Conservation (phyloP, 2,329 filamentous ascomycete genomes). For the Sphaerulina vaccinii region DNA sequence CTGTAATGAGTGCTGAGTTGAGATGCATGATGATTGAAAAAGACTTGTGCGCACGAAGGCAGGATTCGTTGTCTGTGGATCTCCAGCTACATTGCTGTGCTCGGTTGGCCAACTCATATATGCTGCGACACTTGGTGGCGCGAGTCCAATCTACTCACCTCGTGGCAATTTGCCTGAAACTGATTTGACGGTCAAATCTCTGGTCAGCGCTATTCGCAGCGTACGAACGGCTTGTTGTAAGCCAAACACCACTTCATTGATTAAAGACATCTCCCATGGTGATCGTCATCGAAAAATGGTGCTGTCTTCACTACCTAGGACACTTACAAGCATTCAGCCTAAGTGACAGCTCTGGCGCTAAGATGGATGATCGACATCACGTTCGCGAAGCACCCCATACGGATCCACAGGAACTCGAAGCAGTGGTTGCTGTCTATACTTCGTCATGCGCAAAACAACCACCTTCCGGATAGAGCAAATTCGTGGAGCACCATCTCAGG, state of each 20-base stretch:
- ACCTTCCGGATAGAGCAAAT: neutral
- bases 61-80: neutral
- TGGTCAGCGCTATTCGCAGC: neutral
- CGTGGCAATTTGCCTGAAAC: conserved; percentile 7
- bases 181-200: neutral
- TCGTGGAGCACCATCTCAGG: neutral
- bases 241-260: neutral
- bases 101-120: neutral
- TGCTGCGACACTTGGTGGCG: neutral
- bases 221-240: neutral
- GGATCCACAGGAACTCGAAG: neutral
- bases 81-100: neutral
- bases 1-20: neutral
- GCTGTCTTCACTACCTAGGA: no score
- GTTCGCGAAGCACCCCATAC: neutral
- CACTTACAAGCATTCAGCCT: conserved; percentile 2
- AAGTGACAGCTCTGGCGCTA: neutral
- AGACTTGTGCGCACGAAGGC: neutral
- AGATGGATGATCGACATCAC: neutral
- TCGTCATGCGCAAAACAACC: neutral
- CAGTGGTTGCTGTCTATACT: neutral
- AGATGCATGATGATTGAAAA: conserved; percentile 2
- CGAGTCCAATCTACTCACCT: neutral
- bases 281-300: neutral
- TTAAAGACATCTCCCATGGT: neutral